phyloP scores from a whole-genome alignment of 2,329 filamentous ascomycete species.

The Plectosphaerella sp. region DNA sequence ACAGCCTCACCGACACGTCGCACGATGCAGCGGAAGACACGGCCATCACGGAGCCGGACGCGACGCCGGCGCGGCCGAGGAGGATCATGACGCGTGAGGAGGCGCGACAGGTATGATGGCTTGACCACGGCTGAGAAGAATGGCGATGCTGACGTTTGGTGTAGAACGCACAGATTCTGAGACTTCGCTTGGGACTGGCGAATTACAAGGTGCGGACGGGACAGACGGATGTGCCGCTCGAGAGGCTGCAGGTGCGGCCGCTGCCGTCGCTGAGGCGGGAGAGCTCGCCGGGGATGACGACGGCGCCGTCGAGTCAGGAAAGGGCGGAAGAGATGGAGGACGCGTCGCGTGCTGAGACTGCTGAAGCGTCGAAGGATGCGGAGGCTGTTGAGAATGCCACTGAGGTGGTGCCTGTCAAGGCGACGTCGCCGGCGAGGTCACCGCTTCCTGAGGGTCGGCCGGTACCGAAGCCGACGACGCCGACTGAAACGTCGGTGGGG shows the following conservation, averaged over 20 bases:
- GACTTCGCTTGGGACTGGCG: constrained; percentile 65
- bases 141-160: constrained; percentile 1
- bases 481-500: constrained; percentile 41
- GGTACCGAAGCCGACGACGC: constrained; percentile 29
- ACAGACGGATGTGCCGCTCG: constrained; percentile 62
- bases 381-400: constrained; percentile 7
- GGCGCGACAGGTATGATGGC: constrained; percentile 40
- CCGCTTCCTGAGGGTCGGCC: neutral
- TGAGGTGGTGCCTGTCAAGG: constrained; percentile 4
- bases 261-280: constrained; percentile 11
- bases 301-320: constrained; percentile 13
- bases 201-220: constrained; percentile 73
- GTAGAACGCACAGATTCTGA: constrained; percentile 61
- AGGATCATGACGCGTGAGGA: constrained; percentile 44
- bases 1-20: constrained; percentile 40
- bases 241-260: constrained; percentile 46
- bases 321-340: constrained; percentile 12
- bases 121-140: neutral
- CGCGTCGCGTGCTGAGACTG: neutral
- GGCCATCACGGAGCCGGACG: constrained; percentile 44
- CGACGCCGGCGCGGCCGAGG: constrained; percentile 15
- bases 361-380: neutral
- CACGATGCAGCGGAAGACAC: constrained; percentile 30
- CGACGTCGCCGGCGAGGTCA: no score
- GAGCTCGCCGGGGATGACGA: constrained; percentile 10